phyloP scores from a whole-genome alignment of 106 monocot genomes.

The Allium sativum region DNA sequence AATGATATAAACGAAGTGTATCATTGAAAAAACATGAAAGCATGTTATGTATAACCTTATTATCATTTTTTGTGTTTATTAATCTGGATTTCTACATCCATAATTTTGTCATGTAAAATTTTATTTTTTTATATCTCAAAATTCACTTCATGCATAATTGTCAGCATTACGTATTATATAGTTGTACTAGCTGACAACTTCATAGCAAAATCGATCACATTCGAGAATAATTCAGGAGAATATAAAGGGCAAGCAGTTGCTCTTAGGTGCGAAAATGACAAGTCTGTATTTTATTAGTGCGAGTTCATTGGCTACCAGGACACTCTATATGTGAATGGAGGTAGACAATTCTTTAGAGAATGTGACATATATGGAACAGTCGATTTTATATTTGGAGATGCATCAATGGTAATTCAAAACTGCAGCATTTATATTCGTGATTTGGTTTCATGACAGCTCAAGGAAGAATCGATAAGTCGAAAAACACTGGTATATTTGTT shows the following conservation, averaged over 20 bases:
- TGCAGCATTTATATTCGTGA: constrained; percentile 35
- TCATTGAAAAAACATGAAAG: no score
- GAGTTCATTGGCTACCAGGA: constrained; percentile 40
- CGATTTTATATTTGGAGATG: constrained; percentile 50
- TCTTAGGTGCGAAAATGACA: constrained; percentile 23
- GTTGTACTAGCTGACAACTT: constrained; percentile 6
- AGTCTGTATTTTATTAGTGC: constrained; percentile 22
- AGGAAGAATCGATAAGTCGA: constrained; percentile 14
- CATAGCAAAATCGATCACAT: constrained; percentile 5
- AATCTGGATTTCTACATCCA: no score
- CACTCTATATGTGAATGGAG: constrained; percentile 28
- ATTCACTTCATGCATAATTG: no score
- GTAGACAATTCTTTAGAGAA: constrained; percentile 33
- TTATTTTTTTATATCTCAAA: no score
- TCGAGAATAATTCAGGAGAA: constrained; percentile 35
- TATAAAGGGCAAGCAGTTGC: constrained; percentile 38
- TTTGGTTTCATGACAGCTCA: constrained; percentile 41
- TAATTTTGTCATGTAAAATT: no score
- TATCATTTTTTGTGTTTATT: no score
- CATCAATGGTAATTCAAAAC: constrained; percentile 27
- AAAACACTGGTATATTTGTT: background rate
- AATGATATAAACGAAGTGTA: no score
- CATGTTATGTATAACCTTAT: no score
- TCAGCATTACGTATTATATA: background rate
- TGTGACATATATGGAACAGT: constrained; percentile 44